Evolutionary conservation across 257 asterid species (phyloP).

Genomic region (Solanum arcanum): DNA sequence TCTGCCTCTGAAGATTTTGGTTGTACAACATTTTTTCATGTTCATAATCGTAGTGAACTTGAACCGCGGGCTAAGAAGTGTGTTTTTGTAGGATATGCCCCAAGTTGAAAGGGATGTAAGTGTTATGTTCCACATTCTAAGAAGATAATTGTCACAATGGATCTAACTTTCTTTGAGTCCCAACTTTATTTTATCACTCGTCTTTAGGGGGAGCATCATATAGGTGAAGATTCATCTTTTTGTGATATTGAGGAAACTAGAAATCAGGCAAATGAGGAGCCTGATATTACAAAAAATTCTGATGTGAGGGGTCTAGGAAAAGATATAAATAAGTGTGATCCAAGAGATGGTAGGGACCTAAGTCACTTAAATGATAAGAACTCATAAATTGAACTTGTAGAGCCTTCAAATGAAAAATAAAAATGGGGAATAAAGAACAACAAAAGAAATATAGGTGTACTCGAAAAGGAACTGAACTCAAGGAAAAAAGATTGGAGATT

Average conservation of each 20-base stretch:
- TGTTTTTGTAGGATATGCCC: neutral
- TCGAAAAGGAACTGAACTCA: neutral
- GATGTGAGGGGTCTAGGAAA: neutral
- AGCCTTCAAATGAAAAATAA: neutral
- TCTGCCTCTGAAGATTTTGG: neutral
- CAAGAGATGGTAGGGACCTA: neutral
- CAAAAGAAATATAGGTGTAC: neutral
- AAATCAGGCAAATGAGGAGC: neutral
- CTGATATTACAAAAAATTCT: neutral
- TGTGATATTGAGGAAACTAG: neutral
- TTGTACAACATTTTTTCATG: neutral
- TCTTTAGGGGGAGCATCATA: neutral
- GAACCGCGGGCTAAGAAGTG: neutral
- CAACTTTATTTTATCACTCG: neutral
- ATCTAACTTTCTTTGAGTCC: neutral
- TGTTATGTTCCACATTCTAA: neutral
- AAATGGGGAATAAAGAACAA: neutral
- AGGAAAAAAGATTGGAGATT: neutral
- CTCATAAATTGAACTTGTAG: neutral
- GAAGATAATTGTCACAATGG: neutral
- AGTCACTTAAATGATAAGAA: neutral
- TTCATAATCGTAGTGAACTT: neutral
- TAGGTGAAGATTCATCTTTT: neutral
- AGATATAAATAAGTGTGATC: neutral
- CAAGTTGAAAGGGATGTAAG: neutral